Evolutionary conservation across 331 rosid genomes (phyloP), one percentile per base, ranked within the genome.

Genomic region (Saraca asoca): DNA sequence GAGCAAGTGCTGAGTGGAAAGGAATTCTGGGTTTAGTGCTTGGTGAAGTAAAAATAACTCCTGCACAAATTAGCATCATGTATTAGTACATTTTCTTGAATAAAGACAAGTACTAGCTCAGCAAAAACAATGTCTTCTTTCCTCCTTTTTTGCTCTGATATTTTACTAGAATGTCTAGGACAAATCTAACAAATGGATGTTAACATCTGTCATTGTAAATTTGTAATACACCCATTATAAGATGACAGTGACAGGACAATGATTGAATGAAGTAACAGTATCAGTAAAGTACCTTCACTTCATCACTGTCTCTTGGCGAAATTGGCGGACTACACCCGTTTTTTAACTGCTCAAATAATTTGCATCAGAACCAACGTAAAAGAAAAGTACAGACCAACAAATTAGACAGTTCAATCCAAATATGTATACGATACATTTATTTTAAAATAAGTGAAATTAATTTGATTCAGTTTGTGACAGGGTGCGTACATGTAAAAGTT

Each of bases 1-100:
- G 69, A 89, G 80, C 71, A 89, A 50, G 58, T 87, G 93, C 62
- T 89, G 95, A 76, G 74, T 73, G 49, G 89, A 80, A 70, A 92
- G 85, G 72, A 87, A 81, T 44, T 89, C 98, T 64, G 98, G 85
- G 74, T 80, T 86, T 74, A 92, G 84, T 72, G 92, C 85, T 74
- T 87, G 98, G 44, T 89, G 96, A 45, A 92, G 89, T 75, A 87
- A 62, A 72, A 85, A 74, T 57, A 92, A 70, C 66, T 87, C 96
- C 96, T 92, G 88, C 77, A 70, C 31, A 70, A 42, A 58, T 62
- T 7, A 35, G 50, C 62, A 54, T 64, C 9, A 41, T 46, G 51
- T 62, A 42, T n/a, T 46, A 69, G 43, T 39, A 17, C 34, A 69
- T 65, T 42, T 29, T 53, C 24, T 5, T 46, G 33, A 41, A 35